Conservation (phyloP, 345 rosid genomes). For the Populus pruinosa region DNA sequence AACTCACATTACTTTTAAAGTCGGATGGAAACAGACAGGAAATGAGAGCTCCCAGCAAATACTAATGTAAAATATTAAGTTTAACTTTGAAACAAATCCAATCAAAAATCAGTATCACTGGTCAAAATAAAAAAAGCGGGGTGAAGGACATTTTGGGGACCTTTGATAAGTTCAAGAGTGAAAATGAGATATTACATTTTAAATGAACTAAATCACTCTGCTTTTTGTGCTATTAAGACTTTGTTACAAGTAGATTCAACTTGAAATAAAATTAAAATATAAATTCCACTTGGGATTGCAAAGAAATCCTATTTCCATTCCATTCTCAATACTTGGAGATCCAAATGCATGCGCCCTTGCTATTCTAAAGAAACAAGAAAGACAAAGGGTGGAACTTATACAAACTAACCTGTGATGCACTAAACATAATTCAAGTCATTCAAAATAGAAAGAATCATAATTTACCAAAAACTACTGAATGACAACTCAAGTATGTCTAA, state of each 20-base stretch:
- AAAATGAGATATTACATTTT: not conserved
- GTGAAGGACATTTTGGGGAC: not conserved
- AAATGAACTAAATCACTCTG: not conserved
- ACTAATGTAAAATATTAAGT: not conserved
- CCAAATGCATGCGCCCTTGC: not conserved
- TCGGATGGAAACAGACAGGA: not conserved
- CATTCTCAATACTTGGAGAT: not conserved
- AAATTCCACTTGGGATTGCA: not conserved
- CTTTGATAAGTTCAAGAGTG: not conserved
- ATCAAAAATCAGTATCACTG: not conserved
- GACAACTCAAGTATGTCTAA: not conserved
- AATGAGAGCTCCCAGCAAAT: not conserved
- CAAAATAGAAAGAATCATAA: not conserved
- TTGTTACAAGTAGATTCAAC: not conserved
- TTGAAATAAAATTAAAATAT: not conserved
- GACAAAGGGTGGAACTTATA: not conserved
- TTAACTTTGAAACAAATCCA: not conserved
- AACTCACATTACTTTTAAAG: not conserved
- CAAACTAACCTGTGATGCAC: not conserved
- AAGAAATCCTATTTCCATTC: not conserved
- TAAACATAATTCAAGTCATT: not conserved
- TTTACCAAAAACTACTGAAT: not conserved
- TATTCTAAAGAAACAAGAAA: not conserved
- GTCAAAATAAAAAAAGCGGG: not conserved
- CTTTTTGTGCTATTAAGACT: not conserved